A percentile compares a stretch with the other conserved stretches of the same genome.
Evolutionary conservation across 352 stramenopile species (phyloP).

Genomic region (Phytophthora pinifolia): DNA sequence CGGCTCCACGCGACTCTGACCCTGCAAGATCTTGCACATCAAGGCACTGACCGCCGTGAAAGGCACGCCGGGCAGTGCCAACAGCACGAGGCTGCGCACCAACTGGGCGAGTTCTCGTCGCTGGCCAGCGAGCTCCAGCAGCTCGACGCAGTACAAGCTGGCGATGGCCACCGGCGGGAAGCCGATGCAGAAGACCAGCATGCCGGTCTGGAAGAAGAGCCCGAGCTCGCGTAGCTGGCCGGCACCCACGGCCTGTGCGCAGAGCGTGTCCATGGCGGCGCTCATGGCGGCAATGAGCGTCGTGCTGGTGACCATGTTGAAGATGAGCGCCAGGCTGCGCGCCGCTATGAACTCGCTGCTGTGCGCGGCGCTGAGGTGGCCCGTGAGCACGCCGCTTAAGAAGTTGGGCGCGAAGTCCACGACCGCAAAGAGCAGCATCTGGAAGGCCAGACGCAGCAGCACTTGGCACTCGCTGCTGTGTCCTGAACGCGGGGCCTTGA

Average conservation of each 20-base stretch:
- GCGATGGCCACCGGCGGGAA: constrained; percentile 61
- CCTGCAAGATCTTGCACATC: constrained; percentile 83
- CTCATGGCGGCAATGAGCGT: constrained; percentile 83
- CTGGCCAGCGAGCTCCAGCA: constrained; percentile 78
- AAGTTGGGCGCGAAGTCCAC: constrained; percentile 74
- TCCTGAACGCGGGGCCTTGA: not conserved
- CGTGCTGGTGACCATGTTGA: constrained; percentile 83
- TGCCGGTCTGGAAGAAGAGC: constrained; percentile 84
- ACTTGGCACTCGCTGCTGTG: constrained; percentile 26
- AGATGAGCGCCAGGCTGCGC: constrained; percentile 69
- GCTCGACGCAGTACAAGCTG: constrained; percentile 77
- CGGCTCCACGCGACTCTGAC: constrained; percentile 82
- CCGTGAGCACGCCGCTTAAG: constrained; percentile 64
- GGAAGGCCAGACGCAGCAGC: constrained; percentile 27
- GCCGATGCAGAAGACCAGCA: constrained; percentile 63
- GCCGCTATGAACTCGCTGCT: constrained; percentile 83
- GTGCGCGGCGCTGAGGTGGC: constrained; percentile 56
- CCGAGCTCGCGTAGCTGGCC: constrained; percentile 85
- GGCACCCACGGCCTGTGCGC: constrained; percentile 80
- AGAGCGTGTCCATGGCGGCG: constrained; percentile 90
- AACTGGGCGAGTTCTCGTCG: constrained; percentile 60
- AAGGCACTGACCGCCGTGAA: constrained; percentile 72
- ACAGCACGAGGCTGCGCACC: constrained; percentile 66
- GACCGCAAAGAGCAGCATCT: constrained; percentile 60
- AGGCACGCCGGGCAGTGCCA: constrained; percentile 76